Percentiles rank a stretch among this genome's conserved stretches.
phyloP scores from a whole-genome alignment of 306 rosid genomes.

The Bauhinia variegata region DNA sequence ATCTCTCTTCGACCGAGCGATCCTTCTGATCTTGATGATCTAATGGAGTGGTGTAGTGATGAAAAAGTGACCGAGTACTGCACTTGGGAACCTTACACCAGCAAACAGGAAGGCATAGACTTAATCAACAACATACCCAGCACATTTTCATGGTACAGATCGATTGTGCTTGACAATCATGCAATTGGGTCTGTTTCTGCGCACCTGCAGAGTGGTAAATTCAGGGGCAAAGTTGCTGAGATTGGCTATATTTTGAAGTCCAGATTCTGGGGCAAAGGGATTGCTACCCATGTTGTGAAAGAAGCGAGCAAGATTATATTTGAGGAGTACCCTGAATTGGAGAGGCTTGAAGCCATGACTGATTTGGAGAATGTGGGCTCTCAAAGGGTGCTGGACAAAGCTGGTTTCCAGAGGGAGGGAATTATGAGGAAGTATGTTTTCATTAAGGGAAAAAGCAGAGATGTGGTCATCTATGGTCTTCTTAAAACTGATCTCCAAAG shows the following conservation, averaged over 20 bases:
- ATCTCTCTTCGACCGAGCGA: slow-evolving; percentile 55
- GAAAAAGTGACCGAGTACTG: slow-evolving; percentile 54
- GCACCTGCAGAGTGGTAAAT: slow-evolving; percentile 34
- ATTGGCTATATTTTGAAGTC: slow-evolving; percentile 68
- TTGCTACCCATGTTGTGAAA: slow-evolving; percentile 61
- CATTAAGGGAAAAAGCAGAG: slow-evolving; percentile 51
- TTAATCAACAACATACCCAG: slow-evolving; percentile 40
- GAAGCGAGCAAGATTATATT: slow-evolving; percentile 51
- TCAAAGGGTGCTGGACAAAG: slow-evolving; percentile 69
- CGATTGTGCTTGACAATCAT: slow-evolving; percentile 56
- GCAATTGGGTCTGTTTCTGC: slow-evolving; percentile 62
- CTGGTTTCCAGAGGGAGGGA: slow-evolving; percentile 73
- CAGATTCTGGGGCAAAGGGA: slow-evolving; percentile 74
- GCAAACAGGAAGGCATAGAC: slow-evolving; percentile 52
- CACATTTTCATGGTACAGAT: slow-evolving; percentile 55
- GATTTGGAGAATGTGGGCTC: slow-evolving; percentile 68
- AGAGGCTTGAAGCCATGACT: slow-evolving; percentile 75
- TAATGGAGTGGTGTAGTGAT: slow-evolving; percentile 65
- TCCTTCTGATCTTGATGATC: slow-evolving; percentile 65
- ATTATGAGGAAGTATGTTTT: slow-evolving; percentile 54
- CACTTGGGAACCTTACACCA: slow-evolving; percentile 61
- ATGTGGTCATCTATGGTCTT: slow-evolving; percentile 52
- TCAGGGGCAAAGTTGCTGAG: slow-evolving; percentile 47
- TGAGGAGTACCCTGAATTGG: slow-evolving; percentile 54
- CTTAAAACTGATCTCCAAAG: slow-evolving; percentile 39